Evolutionary conservation across 306 rosid genomes (phyloP).

Genomic region (Citrullus mucosospermus): DNA sequence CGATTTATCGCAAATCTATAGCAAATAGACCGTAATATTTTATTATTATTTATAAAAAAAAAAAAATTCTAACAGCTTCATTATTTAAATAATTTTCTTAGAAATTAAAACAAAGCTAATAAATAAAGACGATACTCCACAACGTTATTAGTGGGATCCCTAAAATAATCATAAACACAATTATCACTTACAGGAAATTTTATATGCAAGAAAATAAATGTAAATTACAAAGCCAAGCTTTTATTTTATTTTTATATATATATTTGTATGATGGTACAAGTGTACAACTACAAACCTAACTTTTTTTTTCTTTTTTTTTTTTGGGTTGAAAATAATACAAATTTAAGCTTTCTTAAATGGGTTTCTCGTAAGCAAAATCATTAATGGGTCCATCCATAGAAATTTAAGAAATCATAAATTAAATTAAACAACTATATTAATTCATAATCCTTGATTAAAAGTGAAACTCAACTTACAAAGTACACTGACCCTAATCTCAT

Average conservation of each 20-base stretch:
- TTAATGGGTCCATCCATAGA: background rate
- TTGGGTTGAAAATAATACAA: background rate
- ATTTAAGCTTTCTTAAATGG: background rate
- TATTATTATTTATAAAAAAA: too few relatives aligned
- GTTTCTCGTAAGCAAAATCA: background rate
- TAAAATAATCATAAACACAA: background rate
- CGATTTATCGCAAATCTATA: too few relatives aligned
- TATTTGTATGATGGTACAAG: too few relatives aligned
- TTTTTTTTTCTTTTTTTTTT: background rate
- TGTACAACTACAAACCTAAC: background rate
- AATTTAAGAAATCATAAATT: background rate
- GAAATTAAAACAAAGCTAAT: background rate
- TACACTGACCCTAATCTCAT: background rate
- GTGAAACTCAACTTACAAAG: background rate
- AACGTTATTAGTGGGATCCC: background rate
- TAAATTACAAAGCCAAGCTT: background rate
- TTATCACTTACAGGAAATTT: background rate
- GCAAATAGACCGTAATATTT: too few relatives aligned
- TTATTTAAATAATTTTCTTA: too few relatives aligned
- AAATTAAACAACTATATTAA: background rate
- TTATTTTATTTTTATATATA: background rate
- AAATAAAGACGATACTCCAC: background rate
- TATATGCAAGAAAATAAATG: background rate
- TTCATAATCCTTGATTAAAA: background rate
- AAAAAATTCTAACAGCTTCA: too few relatives aligned